phyloP scores from a whole-genome alignment of 192 early-diverging fungal genomes.

The Geranomyces michiganensis region DNA sequence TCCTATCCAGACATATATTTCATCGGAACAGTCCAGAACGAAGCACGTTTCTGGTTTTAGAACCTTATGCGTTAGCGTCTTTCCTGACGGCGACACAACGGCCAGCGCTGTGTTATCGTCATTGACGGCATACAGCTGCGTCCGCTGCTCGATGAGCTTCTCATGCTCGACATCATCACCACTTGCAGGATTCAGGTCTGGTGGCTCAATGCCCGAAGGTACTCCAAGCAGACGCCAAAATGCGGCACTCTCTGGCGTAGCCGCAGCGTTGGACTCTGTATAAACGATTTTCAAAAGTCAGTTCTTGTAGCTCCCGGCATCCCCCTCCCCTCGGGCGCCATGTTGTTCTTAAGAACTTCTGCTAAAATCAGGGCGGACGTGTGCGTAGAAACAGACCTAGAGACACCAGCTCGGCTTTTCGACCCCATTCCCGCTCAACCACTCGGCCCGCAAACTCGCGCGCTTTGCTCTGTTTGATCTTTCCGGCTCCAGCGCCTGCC shows the following conservation, averaged over 20 bases:
- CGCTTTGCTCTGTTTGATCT: constrained; percentile 37
- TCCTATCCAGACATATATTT: constrained; percentile 39
- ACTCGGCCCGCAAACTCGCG: constrained; percentile 34
- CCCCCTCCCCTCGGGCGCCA: too few relatives aligned
- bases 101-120: constrained; percentile 3
- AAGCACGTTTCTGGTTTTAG: constrained; percentile 26
- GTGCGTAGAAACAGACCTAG: too few relatives aligned
- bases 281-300: too few relatives aligned
- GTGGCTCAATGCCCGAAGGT: not conserved
- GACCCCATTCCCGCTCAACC: constrained; percentile 39
- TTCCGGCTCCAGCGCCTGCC: constrained; percentile 25
- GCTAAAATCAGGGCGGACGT: too few relatives aligned
- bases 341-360: too few relatives aligned
- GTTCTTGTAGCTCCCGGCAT: too few relatives aligned
- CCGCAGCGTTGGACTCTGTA: too few relatives aligned
- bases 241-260: not conserved
- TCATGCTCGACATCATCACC: constrained; percentile 29
- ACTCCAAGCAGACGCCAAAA: constrained; percentile 12
- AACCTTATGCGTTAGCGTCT: constrained; percentile 20
- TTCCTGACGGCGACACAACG: constrained; percentile 17
- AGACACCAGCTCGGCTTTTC: constrained; percentile 33
- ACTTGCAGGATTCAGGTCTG: not conserved
- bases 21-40: constrained; percentile 35
- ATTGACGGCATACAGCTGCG: constrained; percentile 29
- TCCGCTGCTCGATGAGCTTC: constrained; percentile 19